Conservation (phyloP, 305 asterid genomes). For the Coffea humblotiana region DNA sequence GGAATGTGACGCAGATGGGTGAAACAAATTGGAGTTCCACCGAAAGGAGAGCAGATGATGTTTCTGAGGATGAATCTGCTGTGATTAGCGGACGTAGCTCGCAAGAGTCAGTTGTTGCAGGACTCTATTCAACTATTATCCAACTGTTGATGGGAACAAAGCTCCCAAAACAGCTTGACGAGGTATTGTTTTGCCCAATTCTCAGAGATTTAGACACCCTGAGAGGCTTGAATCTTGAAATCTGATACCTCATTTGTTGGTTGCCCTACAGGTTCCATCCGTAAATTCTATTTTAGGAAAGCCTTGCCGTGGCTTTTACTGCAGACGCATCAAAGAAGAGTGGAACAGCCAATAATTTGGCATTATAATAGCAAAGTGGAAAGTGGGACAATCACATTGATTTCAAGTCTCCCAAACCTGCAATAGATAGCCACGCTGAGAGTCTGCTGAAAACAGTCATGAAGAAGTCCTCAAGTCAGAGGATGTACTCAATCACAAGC, state of each 20-base stretch:
- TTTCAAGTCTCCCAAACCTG: conserved; percentile 34
- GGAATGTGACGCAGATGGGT: conserved; percentile 28
- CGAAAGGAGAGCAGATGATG: conserved; percentile 19
- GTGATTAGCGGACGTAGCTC: conserved; percentile 34
- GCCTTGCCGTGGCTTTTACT: conserved; percentile 27
- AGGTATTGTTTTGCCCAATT: conserved; percentile 39
- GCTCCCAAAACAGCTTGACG: conserved; percentile 32
- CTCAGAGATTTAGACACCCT: not conserved
- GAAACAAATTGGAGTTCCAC: conserved; percentile 22
- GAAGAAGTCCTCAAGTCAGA: conserved; percentile 24
- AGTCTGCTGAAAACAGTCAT: conserved; percentile 23
- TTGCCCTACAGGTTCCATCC: conserved; percentile 35
- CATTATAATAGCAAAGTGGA: conserved; percentile 49
- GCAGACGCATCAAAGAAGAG: conserved; percentile 33
- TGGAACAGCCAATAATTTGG: conserved; percentile 23
- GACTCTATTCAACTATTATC: conserved; percentile 42
- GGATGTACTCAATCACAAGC: conserved; percentile 14
- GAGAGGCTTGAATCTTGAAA: conserved; percentile 10
- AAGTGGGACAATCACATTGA: conserved; percentile 45
- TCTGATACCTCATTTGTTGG: conserved; percentile 13
- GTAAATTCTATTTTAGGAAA: conserved; percentile 34
- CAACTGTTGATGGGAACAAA: conserved; percentile 31
- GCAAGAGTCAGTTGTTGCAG: conserved; percentile 48
- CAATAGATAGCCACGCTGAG: conserved; percentile 16
- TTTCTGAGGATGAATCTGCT: conserved; percentile 38